These are phyloP conservation scores for Primulina eburnea DNA, from an alignment of 257 asterid species.

Conservation along the genomic window DNA sequence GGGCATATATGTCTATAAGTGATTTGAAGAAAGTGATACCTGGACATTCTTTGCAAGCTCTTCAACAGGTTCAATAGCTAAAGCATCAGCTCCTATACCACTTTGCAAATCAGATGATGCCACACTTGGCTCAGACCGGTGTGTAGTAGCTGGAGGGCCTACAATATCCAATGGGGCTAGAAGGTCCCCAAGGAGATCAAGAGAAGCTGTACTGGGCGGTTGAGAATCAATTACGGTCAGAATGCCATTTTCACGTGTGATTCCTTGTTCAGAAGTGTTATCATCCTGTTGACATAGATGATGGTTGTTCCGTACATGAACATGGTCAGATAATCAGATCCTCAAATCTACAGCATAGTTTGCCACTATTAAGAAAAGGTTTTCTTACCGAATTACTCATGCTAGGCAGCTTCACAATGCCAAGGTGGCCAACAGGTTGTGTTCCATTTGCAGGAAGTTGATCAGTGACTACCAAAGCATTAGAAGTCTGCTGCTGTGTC, in stretches of 20 bases:
- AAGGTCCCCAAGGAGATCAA: conserved; percentile 88
- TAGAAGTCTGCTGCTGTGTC: conserved; percentile 83
- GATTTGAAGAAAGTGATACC: conserved; percentile 42
- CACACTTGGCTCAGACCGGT: conserved; percentile 45
- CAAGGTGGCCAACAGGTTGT: conserved; percentile 61
- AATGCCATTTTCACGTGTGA: conserved; percentile 64
- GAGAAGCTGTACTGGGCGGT: conserved; percentile 58
- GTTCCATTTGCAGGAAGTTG: conserved; percentile 73
- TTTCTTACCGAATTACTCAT: conserved; percentile 55
- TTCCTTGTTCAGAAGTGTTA: conserved; percentile 45
- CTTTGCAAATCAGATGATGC: conserved; percentile 47
- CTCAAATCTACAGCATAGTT: conserved; percentile 13
- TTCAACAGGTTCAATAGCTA: conserved; percentile 78
- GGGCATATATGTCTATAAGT: conserved; percentile 14
- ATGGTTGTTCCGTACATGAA: conserved; percentile 24
- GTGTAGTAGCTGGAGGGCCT: conserved; percentile 51
- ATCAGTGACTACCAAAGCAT: conserved; percentile 76
- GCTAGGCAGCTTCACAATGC: conserved; percentile 77
- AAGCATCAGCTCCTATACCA: conserved; percentile 48
- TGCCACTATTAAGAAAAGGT: conserved; percentile 25
- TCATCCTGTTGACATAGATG: conserved; percentile 47
- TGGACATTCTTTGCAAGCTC: conserved; percentile 64
- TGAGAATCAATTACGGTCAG: conserved; percentile 74
- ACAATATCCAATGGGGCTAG: conserved; percentile 80
- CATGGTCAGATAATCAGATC: conserved; percentile 14